Base-by-base conservation (phyloP, 768 basidiomycete genomes). In the Tylopilus sp. region DNA sequence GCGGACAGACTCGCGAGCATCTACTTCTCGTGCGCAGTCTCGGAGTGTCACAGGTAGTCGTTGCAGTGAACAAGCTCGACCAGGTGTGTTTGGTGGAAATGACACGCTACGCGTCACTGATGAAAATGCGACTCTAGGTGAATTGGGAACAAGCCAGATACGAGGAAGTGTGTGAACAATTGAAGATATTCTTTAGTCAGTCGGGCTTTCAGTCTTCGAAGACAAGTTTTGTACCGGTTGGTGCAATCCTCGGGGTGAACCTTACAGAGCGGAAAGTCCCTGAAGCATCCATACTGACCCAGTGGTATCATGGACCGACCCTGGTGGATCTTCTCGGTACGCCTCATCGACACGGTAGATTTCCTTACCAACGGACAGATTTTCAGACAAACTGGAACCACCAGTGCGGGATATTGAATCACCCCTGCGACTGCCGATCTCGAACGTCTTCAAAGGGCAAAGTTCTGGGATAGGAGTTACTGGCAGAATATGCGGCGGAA, bases 1-100 rank as follows among this genome's bases (percentile, higher is more conserved):
- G 93, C 38, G 96, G 96, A 2, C 96, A 99, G 73, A 99, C 94
- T 29, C 78, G 94, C 51, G 96, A 99, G 67, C 96, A 99, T 70
- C 75, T 98, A 4, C 71, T 97, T 36, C 83, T 99, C 21, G 92
- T 95, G 28, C 76, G 96, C 47, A 95, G 92, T 70, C 76, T 99
- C 11, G 96, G 96, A 21, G 93, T 98, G 22, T 80, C 85, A 25
- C 92, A 97, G 64, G 82, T 98, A 19, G 80, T 98, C 21, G 86
- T 96, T 16, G 94, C 94, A 0, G 78, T 99, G 53, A 99, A 98
- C 74, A 99, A 99, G 72, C 74, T 99, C 33, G 97, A 99, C 67
- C 81, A 87, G 71, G 95, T 93, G 50, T 48, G 78, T 70, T 45
- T 47, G 19, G 7, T 17, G 22, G 29, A 25, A 50, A 40, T 4